Conservation (phyloP, 2,329 filamentous ascomycete genomes). For the Orbilia ellipsospora region DNA sequence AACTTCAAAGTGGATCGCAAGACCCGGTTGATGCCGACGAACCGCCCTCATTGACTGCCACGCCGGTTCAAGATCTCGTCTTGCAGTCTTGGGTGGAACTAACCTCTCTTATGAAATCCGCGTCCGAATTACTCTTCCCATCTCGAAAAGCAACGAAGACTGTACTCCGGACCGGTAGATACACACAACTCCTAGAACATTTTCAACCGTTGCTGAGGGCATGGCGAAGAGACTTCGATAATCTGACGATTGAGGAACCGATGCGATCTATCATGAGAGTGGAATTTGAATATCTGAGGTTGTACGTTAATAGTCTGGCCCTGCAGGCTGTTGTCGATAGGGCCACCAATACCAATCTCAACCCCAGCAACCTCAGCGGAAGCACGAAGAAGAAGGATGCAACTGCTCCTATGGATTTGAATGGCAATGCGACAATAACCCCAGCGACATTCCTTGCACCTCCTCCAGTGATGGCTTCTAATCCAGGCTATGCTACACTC, state of each 20-base stretch:
- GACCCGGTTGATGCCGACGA: constrained; percentile 48
- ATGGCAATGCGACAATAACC: constrained; percentile 62
- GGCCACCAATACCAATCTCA: constrained; percentile 72
- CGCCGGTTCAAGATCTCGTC: constrained; percentile 46
- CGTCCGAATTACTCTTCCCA: constrained; percentile 87
- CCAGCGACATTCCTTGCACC: constrained; percentile 71
- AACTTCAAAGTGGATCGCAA: constrained; percentile 50
- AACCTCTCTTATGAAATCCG: constrained; percentile 89
- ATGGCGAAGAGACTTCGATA: constrained; percentile 85
- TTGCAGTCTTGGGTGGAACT: constrained; percentile 90
- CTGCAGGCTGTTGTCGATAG: constrained; percentile 94
- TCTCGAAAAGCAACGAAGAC: constrained; percentile 88
- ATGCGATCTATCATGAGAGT: constrained; percentile 84
- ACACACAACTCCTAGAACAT: constrained; percentile 81
- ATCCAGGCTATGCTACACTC: constrained; percentile 69
- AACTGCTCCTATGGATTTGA: constrained; percentile 61
- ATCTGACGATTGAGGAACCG: constrained; percentile 74
- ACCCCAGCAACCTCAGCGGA: constrained; percentile 69
- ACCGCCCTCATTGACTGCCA: constrained; percentile 46
- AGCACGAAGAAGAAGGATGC: constrained; percentile 56
- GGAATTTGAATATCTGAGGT: constrained; percentile 93
- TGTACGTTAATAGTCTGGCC: constrained; percentile 93
- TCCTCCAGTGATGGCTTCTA: constrained; percentile 68
- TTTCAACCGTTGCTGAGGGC: constrained; percentile 81
- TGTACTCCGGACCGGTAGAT: constrained; percentile 85